Evolutionary conservation across 164 flowering plant species (phyloP).

Genomic region (Vitis labrusca): DNA sequence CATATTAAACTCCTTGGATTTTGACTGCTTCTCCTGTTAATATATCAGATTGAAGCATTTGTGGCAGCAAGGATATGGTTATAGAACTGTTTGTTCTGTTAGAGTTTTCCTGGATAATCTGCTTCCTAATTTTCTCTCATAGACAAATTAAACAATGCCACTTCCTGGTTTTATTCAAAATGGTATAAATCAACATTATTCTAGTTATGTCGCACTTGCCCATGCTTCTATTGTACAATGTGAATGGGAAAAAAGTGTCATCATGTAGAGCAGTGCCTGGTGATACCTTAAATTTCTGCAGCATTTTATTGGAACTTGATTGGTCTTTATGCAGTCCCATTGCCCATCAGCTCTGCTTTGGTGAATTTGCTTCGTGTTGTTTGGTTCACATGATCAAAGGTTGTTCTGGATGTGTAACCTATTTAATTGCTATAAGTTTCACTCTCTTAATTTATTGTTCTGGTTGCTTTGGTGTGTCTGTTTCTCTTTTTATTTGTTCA

Average conservation of each 20-base stretch:
- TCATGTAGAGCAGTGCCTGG: no score
- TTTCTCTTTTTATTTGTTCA: not conserved
- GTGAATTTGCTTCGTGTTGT: not conserved
- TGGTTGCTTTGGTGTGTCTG: no score
- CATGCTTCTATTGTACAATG: no score
- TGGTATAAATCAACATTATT: no score
- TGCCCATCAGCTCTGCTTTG: not conserved
- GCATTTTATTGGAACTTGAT: not conserved
- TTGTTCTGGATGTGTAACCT: not conserved
- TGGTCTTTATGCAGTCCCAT: not conserved
- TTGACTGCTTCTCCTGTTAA: not conserved
- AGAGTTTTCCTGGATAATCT: not conserved
- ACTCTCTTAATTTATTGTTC: not conserved
- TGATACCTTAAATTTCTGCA: no score
- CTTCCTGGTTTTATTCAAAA: no score
- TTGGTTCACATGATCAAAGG: not conserved
- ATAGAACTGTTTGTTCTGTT: not conserved
- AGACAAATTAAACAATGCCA: not conserved
- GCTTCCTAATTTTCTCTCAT: not conserved
- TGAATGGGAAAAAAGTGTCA: no score
- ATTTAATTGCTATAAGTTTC: not conserved
- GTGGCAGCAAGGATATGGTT: not conserved
- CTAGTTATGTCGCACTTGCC: no score
- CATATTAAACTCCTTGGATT: not conserved
- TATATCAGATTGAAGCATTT: not conserved